Conservation (phyloP, 108 stramenopile species). For the Nitzschia sp. region DNA sequence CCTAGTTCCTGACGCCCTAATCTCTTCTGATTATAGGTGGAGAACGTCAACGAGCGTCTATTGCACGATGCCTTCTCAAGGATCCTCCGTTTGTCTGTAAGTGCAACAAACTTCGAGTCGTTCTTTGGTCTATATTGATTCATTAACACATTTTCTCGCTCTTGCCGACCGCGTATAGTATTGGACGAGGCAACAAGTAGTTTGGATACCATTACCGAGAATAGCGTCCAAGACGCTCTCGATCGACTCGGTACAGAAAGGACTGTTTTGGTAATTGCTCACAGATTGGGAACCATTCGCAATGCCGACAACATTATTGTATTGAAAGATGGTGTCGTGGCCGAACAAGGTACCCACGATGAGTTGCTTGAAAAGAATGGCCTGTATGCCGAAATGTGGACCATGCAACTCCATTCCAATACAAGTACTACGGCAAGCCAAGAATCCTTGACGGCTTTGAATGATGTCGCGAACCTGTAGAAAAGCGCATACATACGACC, state of each 20-base stretch:
- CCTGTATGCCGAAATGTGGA: conserved; percentile 90
- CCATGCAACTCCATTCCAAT: conserved; percentile 66
- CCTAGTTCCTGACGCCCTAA: too few relatives aligned
- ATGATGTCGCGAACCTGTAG: too few relatives aligned
- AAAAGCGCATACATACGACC: too few relatives aligned
- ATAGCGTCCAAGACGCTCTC: conserved; percentile 93
- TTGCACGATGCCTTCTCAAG: conserved; percentile 89
- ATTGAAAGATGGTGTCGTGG: conserved; percentile 86
- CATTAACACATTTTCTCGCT: too few relatives aligned
- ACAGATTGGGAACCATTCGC: conserved; percentile 94
- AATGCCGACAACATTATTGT: conserved; percentile 98
- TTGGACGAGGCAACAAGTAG: conserved; percentile 68
- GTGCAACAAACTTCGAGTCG: conserved; percentile 1
- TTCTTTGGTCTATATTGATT: too few relatives aligned
- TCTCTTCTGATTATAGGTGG: conserved; percentile 30
- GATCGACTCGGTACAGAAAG: conserved; percentile 86
- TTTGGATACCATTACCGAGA: conserved; percentile 86
- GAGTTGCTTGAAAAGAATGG: conserved; percentile 80
- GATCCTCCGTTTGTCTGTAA: conserved; percentile 90
- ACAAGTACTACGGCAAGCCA: conserved; percentile 6
- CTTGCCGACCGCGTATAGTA: too few relatives aligned
- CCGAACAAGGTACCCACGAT: conserved; percentile 97
- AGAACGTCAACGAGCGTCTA: conserved; percentile 80
- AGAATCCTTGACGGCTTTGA: neutral
- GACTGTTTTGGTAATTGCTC: conserved; percentile 97